Evolutionary conservation across 2,329 filamentous ascomycete genomes (phyloP), one percentile per base, ranked within the genome.

Genomic region (Arthrinium puccinioides): DNA sequence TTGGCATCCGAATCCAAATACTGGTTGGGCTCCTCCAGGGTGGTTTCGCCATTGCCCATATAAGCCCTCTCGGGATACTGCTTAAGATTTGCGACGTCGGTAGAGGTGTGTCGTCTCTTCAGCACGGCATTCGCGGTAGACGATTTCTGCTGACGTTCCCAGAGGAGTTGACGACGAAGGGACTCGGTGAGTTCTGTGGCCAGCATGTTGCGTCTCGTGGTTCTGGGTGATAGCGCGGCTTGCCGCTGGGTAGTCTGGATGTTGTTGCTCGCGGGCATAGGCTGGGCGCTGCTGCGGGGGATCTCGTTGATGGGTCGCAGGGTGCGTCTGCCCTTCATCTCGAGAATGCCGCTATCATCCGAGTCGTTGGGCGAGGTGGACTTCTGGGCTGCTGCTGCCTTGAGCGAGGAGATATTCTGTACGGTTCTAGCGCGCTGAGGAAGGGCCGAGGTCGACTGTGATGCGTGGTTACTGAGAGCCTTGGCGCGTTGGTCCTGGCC

Each of bases 141-240:
- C 41, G 87, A 87, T 73, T 92, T 94, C 56, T 97, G 90, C 55
- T 94, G 87, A 36, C 92, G 83, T 60, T 98, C 92, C 85, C 87
- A 94, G 13, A 97, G 75, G 13, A 98, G 79, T 52, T 96, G 86
- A 50, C 88, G 85, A 16, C 92, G 80, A 4, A 98, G 79, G 16
- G 87, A 94, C 58, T 95, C 88, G 3, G 90, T 96, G 38, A 98
- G 70, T 65, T 98, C 92, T 1, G 87, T 94, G 8, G 87, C 84
- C 39, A 98, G 74, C 92, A 98, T 98, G 62, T 96, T 94, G 43
- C 89, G 79, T 36, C 92, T 79, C 1, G 89, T 96, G 0, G 90
- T 96, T 40, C 88, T 79, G 4, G 92, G 92, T 5, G 92, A 97
- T 46, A 95, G 74, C 2, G 87, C 85, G 20, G 81, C 78, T 38